Evolutionary conservation across 768 basidiomycete species (phyloP).

Genomic region (Lepiota subincarnata): DNA sequence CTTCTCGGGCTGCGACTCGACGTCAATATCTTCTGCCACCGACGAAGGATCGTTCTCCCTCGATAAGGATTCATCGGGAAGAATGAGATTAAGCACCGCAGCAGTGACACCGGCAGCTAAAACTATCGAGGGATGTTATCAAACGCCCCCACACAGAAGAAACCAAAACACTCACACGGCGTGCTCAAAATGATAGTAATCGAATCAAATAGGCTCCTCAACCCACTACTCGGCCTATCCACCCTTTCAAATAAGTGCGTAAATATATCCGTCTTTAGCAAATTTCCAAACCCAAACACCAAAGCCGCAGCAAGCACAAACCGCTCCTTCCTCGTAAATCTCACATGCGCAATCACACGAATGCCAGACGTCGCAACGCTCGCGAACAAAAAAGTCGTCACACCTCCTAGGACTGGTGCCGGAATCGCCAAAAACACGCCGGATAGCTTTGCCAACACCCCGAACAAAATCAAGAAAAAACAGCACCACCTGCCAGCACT

Average conservation of each 20-base stretch:
- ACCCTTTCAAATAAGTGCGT: conserved; percentile 69
- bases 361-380: conserved; percentile 68
- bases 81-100: conserved; percentile 50
- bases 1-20: background rate
- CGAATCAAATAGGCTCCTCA: conserved; percentile 68
- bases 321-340: conserved; percentile 60
- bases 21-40: background rate
- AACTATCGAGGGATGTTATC: conserved; percentile 30
- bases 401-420: conserved; percentile 76
- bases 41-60: conserved; percentile 13
- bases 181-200: conserved; percentile 80
- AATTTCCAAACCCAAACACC: conserved; percentile 66
- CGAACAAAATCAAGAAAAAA: conserved; percentile 74
- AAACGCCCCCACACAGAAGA: background rate
- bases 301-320: conserved; percentile 69
- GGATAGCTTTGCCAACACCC: conserved; percentile 76
- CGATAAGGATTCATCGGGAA: conserved; percentile 31
- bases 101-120: conserved; percentile 56
- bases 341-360: conserved; percentile 58
- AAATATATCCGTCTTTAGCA: conserved; percentile 63
- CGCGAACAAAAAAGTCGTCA: conserved; percentile 85
- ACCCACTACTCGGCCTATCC: conserved; percentile 42
- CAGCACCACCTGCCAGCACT: conserved; percentile 79
- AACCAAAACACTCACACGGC: conserved; percentile 54
- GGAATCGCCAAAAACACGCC: conserved; percentile 86